Conservation (phyloP, 169 alveolate species). For the Miamiensis avidus region DNA sequence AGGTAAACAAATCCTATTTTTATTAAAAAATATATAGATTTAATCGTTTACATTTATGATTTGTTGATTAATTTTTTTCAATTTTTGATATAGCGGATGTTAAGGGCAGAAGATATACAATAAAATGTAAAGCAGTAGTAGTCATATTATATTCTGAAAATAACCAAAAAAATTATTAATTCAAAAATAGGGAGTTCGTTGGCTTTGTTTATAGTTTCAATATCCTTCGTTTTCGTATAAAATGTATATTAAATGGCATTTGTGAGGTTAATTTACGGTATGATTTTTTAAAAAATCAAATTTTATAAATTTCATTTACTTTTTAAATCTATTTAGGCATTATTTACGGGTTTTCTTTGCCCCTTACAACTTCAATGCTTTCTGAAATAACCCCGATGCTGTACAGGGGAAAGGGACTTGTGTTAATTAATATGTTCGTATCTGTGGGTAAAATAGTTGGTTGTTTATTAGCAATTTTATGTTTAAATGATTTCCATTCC, state of each 20-base stretch:
- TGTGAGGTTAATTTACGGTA: slow-evolving; percentile 12
- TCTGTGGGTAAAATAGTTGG: slow-evolving; percentile 25
- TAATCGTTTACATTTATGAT: not conserved
- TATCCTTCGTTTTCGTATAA: not conserved
- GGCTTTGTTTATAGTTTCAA: not conserved
- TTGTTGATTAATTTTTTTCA: too few species aligned
- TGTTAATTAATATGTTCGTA: slow-evolving; percentile 11
- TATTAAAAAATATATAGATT: too few species aligned
- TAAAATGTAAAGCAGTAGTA: not conserved
- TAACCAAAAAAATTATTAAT: too few species aligned
- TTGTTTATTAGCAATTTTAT: slow-evolving; percentile 20
- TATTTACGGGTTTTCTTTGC: slow-evolving; percentile 16
- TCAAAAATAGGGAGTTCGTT: slow-evolving; percentile 3
- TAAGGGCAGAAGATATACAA: slow-evolving; percentile 9
- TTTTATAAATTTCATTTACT: not conserved
- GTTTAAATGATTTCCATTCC: not conserved
- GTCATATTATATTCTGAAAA: not conserved
- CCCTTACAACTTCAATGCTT: slow-evolving; percentile 22
- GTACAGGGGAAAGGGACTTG: slow-evolving; percentile 25
- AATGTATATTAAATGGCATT: slow-evolving; percentile 7
- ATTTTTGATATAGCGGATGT: slow-evolving; percentile 5
- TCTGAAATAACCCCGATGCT: slow-evolving; percentile 14
- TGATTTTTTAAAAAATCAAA: too few species aligned
- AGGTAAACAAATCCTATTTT: not conserved
- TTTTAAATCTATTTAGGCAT: not conserved